Base-by-base conservation (phyloP, 2,329 filamentous ascomycete species). In the Colletotrichum agaves region DNA sequence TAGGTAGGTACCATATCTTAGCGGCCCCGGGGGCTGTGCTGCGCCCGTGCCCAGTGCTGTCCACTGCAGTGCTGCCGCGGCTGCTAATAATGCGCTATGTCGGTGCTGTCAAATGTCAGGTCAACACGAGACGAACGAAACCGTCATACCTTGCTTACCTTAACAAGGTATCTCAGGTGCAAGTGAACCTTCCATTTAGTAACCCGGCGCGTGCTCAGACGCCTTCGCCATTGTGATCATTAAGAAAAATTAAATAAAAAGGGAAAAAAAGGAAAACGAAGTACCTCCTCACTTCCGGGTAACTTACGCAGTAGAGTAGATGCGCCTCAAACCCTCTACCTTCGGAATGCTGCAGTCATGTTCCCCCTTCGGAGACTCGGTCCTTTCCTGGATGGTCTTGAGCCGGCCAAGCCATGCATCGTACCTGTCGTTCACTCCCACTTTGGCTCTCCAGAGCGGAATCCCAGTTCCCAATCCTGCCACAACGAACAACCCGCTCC, bases 361-460 rank as follows among this genome's bases (percentile, higher is more conserved):
- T n/a, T 23, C 19, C 15, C n/a, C 11, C 55, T 63, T 35, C 35
- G 6, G 27, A 27, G 8, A 1, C 27, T 27, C 27, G 27, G 27
- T 27, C 27, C 27, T 17, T 7, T 13, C 19, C 44, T 11, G 31
- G 17, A 37, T 35, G 15, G 49, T 53, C 49, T 21, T 53, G 11
- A 17, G n/a, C 49, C n/a, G 17, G 21, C 47, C 37, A 35, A 35
- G n/a, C 61, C 39, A 63, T 67, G 64, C 64, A 64, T 46, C 23
- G 64, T 64, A 55, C 64, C 64, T 67, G 64, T 43, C 53, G 64
- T 60, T 67, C 64, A 52, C 47, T 64, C 52, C 60, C 46, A 12
- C 61, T 43, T 67, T 64, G 37, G 61, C 44, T 44, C 23, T 31
- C 41, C 46, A 39, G n/a, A 15, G 47, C 39, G 47, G 19, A 35